Base-by-base conservation (phyloP, 2,329 filamentous ascomycete genomes). In the Byssothecium circinans region DNA sequence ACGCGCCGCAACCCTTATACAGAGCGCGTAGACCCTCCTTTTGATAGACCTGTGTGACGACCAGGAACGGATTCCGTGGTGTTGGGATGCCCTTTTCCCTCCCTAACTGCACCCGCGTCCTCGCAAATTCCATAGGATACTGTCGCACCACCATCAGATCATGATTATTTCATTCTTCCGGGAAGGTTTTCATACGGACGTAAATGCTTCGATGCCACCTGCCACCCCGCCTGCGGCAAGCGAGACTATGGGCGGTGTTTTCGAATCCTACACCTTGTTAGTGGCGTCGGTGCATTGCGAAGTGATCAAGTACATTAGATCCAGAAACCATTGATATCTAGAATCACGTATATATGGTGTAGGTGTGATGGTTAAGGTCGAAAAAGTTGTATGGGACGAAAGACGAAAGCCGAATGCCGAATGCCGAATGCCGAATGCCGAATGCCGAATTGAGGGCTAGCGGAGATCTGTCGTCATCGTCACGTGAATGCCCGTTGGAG, bases 51-150 rank as follows among this genome's bases (percentile, higher is more conserved):
- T 79, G 71, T 4, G 68, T 69, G 25, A 87, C 80, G 5, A 86
- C 76, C 0, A 70, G 57, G 57, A 85, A 81, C 0, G 83, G 83
- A 45, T 86, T 86, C 33, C 72, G 71, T 0, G 79, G 76, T 8
- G 75, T 72, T 11, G 73, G 69, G 30, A 69, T 61, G 14, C 74
- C 69, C 50, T 70, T 71, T 46, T 76, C 69, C 33, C 70, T 66
- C 23, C 73, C 72, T n/a, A 85, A 71, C 53, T 86, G 82, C 2
- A 82, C 77, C 45, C 81, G 74, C 0, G 84, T 86, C 67, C 87
- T 87, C 44, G 83, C 82, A 56, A 85, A 87, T 60, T 87, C 84
- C 57, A 86, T 81, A 0, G 84, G 84, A 64, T 86, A 86, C 66
- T 70, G 45, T 14, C 4, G 3, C 7, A 25, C 2, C 4, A 30